Percentiles rank a stretch among this genome's conserved stretches.
Conservation (phyloP, 208 protist genomes). For the Acanthamoeba triangularis region DNA sequence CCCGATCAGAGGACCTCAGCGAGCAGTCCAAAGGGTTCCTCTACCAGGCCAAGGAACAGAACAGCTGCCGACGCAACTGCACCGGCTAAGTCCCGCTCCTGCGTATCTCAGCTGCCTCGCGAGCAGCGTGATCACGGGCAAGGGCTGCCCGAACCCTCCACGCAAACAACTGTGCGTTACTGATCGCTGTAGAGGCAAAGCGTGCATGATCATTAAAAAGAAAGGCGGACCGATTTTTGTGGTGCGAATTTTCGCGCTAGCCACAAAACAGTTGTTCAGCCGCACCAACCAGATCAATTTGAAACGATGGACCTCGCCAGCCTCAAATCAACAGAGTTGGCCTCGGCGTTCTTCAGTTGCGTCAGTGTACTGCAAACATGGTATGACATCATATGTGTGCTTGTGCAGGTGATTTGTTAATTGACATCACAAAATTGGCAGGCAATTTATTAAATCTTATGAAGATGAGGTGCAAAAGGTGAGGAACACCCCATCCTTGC, state of each 20-base stretch:
- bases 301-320: background rate
- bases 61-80: constrained; percentile 51
- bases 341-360: background rate
- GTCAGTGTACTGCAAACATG: background rate
- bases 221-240: no score
- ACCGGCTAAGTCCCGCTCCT: background rate
- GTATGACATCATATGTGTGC: background rate
- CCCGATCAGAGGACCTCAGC: constrained; percentile 73
- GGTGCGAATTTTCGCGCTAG: no score
- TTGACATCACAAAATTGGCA: background rate
- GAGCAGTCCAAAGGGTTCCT: constrained; percentile 57
- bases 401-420: background rate
- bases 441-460: background rate
- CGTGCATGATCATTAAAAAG: no score
- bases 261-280: no score
- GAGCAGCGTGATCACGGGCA: no score
- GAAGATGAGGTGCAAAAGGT: background rate
- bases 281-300: no score
- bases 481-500: no score
- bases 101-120: no score
- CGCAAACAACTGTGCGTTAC: no score
- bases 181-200: no score
- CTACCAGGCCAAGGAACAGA: constrained; percentile 71
- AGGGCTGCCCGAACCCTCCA: no score
- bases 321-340: background rate